Percentiles rank a stretch among this genome's conserved stretches.
These are phyloP conservation scores for Penicillium sp. DNA, from an alignment of 2,329 filamentous ascomycete genomes.

Conservation along the genomic window DNA sequence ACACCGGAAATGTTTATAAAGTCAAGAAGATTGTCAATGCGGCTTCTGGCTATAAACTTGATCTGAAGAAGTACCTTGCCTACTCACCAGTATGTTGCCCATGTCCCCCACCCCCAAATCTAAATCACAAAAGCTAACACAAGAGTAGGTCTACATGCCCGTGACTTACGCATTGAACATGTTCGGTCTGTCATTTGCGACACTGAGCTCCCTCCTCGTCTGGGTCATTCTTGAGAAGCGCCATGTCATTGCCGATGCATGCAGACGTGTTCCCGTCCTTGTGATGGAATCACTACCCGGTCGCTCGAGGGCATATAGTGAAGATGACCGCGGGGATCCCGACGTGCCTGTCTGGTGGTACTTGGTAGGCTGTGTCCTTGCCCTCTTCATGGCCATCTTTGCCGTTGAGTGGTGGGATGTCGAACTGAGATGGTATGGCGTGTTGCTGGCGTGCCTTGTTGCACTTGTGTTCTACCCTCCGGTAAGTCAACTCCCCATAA, in stretches of 20 bases:
- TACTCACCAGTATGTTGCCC: slow-evolving; percentile 59
- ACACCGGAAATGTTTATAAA: slow-evolving; percentile 64
- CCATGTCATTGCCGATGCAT: slow-evolving; percentile 16
- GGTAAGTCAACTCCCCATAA: slow-evolving; percentile 12
- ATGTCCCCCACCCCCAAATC: neutral
- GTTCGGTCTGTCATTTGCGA: slow-evolving; percentile 64
- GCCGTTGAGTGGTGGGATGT: slow-evolving; percentile 27
- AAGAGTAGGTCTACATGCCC: slow-evolving; percentile 26
- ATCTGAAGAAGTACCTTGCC: slow-evolving; percentile 62
- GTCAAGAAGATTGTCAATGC: slow-evolving; percentile 60
- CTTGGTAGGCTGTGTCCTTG: slow-evolving; percentile 11
- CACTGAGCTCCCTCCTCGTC: slow-evolving; percentile 55
- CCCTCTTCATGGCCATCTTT: slow-evolving; percentile 26
- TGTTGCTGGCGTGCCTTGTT: slow-evolving; percentile 24
- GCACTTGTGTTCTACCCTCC: slow-evolving; percentile 26
- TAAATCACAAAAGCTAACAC: neutral
- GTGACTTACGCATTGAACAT: slow-evolving; percentile 30
- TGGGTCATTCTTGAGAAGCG: slow-evolving; percentile 27
- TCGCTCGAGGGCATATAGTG: neutral
- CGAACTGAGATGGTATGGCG: slow-evolving; percentile 29
- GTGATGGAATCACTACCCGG: slow-evolving; percentile 10
- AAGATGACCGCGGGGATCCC: neutral
- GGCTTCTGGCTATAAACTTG: slow-evolving; percentile 57
- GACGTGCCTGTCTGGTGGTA: slow-evolving; percentile 30
- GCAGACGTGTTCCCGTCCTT: slow-evolving; percentile 3